Evolutionary conservation across 73 alveolate genomes (phyloP), one percentile per base, ranked within the genome.

Genomic region (Tetrahymena borealis): DNA sequence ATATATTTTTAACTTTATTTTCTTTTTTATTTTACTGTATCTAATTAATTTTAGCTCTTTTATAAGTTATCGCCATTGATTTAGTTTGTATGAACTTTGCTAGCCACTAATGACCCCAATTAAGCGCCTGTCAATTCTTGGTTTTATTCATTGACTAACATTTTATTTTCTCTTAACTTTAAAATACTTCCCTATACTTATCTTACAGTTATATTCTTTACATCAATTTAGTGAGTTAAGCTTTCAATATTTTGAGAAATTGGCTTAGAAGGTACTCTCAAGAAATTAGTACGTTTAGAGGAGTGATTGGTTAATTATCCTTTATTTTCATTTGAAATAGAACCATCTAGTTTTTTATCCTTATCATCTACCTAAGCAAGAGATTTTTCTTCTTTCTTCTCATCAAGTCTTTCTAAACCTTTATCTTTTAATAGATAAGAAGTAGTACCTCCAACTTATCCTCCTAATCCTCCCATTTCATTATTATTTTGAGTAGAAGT

Each of bases 201-300:
- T 90, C 95, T 93, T 33, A 60, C 78, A 79, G 93, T 93, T 11
- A 93, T 93, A 93, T 93, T 93, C 38, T 93, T 93, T 28, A 93
- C 95, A 38, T 93, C 95, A 85, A 93, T 93, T 90, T 93, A 41
- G 33, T 93, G 91, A 38, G 43, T 85, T 39, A 93, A 90, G 39
- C 91, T 93, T 40, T 93, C 95, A 7, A 93, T 38, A 31, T 38
- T 85, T 93, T 93, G 78, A 42, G 93, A 40, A n/a, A 93, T 93
- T 7, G 95, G 95, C 39, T 93, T 93, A 90, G 93, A 79, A 33
- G 95, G 95, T 6, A 93, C 93, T 90, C 95, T 93, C 91, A 93
- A 78, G 38, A 93, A 93, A 93, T 93, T 93, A 4, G 95, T 93
- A 60, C 95, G 90, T 90, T 93, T 93, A 32, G 95, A 93, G 28